Conservation (phyloP, 148 eudicot genomes). For the Persicaria tinctoria region DNA sequence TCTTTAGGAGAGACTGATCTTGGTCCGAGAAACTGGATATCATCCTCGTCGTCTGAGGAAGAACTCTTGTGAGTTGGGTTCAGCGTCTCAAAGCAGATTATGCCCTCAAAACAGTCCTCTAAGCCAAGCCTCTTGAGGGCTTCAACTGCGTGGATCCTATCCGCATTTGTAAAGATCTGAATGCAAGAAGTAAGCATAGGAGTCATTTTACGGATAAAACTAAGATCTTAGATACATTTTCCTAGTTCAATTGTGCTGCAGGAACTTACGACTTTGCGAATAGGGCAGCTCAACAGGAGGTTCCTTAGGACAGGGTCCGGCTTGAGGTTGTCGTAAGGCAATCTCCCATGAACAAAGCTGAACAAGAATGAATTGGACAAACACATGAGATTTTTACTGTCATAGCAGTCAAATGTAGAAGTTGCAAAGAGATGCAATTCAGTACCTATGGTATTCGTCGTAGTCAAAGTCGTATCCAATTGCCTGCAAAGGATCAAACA, state of each 20-base stretch:
- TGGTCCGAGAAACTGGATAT: conserved; percentile 43
- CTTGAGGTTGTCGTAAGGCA: conserved; percentile 82
- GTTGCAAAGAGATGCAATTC: neutral
- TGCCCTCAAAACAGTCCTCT: conserved; percentile 86
- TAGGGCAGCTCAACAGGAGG: conserved; percentile 74
- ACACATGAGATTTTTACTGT: neutral
- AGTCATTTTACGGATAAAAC: neutral
- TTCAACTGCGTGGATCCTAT: conserved; percentile 53
- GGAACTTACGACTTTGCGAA: conserved; percentile 81
- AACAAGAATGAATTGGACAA: conserved; percentile 4
- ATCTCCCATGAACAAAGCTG: conserved; percentile 92
- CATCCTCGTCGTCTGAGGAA: conserved; percentile 66
- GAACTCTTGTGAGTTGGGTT: conserved; percentile 59
- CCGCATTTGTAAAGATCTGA: conserved; percentile 90
- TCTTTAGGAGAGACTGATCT: conserved; percentile 1
- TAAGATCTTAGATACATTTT: neutral
- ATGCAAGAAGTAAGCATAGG: neutral
- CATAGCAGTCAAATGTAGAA: neutral
- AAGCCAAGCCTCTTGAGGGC: conserved; percentile 61
- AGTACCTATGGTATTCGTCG: conserved; percentile 82
- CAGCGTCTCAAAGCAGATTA: conserved; percentile 84
- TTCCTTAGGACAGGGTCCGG: conserved; percentile 77
- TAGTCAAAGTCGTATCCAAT: conserved; percentile 95
- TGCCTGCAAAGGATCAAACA: conserved; percentile 35
- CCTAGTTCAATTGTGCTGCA: neutral